Percentiles rank a stretch among this genome's conserved stretches.
Evolutionary conservation across 164 flowering plant species (phyloP).

Genomic region (Stephania cephalantha): DNA sequence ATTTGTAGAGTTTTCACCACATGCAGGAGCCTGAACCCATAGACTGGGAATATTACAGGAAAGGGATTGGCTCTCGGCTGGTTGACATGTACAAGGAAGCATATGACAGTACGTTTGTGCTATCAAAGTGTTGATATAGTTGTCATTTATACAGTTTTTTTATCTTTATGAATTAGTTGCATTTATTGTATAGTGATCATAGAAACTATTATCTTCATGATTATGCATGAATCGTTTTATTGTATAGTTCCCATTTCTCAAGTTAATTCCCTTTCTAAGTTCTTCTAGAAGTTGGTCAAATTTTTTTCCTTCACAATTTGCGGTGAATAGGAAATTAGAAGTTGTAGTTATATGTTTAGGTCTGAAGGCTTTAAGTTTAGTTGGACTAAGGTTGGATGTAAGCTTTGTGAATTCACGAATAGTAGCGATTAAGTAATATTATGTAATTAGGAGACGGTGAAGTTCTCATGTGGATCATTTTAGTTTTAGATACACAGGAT

Average conservation of each 20-base stretch:
- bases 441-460: too few relatives aligned
- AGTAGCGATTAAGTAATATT: too few relatives aligned
- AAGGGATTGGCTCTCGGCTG: constrained; percentile 80
- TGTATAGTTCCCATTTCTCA: not conserved
- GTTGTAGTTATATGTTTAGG: too few relatives aligned
- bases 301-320: not conserved
- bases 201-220: not conserved
- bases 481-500: too few relatives aligned
- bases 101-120: constrained; percentile 64
- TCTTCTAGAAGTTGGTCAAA: not conserved
- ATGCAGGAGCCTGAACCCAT: constrained; percentile 94
- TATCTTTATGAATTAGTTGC: too few relatives aligned
- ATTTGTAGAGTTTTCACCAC: not conserved
- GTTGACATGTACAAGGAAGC: constrained; percentile 96
- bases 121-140: too few relatives aligned
- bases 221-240: not conserved
- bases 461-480: too few relatives aligned
- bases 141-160: too few relatives aligned
- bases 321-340: not conserved
- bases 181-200: too few relatives aligned
- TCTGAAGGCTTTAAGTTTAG: too few relatives aligned
- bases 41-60: constrained; percentile 96
- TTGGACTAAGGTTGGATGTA: too few relatives aligned
- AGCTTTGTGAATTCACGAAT: too few relatives aligned
- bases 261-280: not conserved